Evolutionary conservation across 495 filamentous ascomycete genomes (phyloP).

Genomic region (Chaetomium fimeti): DNA sequence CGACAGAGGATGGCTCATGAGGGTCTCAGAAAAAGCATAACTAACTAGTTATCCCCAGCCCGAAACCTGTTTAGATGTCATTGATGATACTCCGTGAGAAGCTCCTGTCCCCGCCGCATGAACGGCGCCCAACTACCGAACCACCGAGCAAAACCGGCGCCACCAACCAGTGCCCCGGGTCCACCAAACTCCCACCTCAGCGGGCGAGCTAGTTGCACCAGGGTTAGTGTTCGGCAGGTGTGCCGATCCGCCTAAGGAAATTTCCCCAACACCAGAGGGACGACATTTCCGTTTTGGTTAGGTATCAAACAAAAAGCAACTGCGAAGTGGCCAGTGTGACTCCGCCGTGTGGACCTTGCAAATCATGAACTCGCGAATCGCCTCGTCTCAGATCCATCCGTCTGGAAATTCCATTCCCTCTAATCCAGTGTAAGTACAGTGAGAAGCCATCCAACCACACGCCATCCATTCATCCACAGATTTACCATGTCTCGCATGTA

Average conservation of each 20-base stretch:
- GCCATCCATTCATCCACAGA: not conserved
- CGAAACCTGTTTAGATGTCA: not conserved
- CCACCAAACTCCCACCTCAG: not conserved
- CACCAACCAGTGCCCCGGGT: constrained; percentile 3
- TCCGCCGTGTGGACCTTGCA: not conserved
- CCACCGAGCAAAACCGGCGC: not conserved
- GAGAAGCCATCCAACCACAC: not conserved
- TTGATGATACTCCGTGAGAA: not conserved
- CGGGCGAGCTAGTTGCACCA: no score
- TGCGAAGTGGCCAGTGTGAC: not conserved
- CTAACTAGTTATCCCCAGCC: no score
- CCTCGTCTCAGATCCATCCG: not conserved
- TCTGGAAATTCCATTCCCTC: not conserved
- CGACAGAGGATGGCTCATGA: no score
- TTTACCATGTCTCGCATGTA: not conserved
- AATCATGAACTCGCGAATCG: not conserved
- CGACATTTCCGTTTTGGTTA: not conserved
- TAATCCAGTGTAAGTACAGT: not conserved
- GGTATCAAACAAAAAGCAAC: not conserved
- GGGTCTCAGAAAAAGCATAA: no score
- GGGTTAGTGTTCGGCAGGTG: no score
- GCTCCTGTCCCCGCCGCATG: not conserved
- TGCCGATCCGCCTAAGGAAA: not conserved
- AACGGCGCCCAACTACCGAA: not conserved
- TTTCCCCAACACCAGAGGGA: not conserved